Evolutionary conservation across 345 rosid genomes (phyloP).

Genomic region (Anacardium occidentale): DNA sequence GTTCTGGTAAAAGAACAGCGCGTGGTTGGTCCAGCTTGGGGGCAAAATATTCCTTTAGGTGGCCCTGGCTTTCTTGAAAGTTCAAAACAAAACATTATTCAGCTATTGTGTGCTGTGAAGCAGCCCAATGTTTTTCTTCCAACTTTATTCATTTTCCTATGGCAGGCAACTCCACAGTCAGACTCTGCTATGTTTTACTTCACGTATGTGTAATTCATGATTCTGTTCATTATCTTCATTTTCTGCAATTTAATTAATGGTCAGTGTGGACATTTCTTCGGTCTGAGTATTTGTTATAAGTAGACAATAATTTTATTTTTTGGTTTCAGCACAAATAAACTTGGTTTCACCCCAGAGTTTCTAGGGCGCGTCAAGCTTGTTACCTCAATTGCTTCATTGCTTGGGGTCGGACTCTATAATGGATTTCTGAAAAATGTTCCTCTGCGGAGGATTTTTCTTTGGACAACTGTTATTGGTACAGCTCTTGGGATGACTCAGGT

Average conservation of each 20-base stretch:
- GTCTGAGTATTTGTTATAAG: constrained; percentile 13
- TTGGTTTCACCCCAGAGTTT: constrained; percentile 95
- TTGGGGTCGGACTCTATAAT: constrained; percentile 89
- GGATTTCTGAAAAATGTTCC: constrained; percentile 86
- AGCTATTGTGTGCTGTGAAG: constrained; percentile 73
- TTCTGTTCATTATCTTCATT: constrained; percentile 5
- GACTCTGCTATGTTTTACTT: constrained; percentile 98
- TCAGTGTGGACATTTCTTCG: constrained; percentile 1
- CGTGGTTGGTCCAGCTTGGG: constrained; percentile 43
- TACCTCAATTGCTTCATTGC: constrained; percentile 84
- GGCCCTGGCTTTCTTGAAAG: constrained; percentile 58
- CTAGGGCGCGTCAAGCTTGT: constrained; percentile 91
- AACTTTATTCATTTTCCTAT: constrained; percentile 80
- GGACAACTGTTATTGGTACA: constrained; percentile 67
- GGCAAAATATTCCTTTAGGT: constrained; percentile 36
- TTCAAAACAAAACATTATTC: constrained; percentile 60
- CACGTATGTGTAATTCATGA: constrained; percentile 53
- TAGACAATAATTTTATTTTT: neutral
- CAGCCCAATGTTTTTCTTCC: constrained; percentile 84
- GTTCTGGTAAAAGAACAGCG: constrained; percentile 85
- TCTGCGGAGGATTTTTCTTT: constrained; percentile 74
- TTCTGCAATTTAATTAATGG: constrained; percentile 6
- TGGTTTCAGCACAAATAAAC: constrained; percentile 78
- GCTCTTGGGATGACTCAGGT: constrained; percentile 98
- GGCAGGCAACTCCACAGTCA: constrained; percentile 99